A percentile compares a stretch with the other conserved stretches of the same genome.
Conservation (phyloP, 2,329 filamentous ascomycete species). For the Ophiostoma ulmi region DNA sequence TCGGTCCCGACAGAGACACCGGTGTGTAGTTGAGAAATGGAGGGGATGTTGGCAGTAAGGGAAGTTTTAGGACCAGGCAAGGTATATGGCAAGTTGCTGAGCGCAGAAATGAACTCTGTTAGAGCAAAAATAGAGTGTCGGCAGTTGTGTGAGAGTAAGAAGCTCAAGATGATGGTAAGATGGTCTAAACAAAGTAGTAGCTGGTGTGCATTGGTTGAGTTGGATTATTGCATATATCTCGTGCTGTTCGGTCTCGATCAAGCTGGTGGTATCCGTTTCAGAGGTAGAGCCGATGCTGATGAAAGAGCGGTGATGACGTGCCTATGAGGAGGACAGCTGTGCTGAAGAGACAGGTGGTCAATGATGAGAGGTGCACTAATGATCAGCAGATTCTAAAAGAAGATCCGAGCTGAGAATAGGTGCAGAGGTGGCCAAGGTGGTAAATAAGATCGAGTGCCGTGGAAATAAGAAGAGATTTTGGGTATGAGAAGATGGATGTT, state of each 20-base stretch:
- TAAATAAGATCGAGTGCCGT: not conserved
- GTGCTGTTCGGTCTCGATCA: not conserved
- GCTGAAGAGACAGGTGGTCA: not conserved
- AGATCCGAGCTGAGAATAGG: not conserved
- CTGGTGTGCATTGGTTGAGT: not conserved
- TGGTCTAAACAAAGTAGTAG: not conserved
- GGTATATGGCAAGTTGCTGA: not conserved
- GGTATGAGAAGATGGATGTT: not conserved
- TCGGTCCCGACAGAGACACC: not conserved
- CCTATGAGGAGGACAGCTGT: not conserved
- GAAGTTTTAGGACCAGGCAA: not conserved
- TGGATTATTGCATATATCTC: not conserved
- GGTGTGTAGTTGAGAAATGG: not conserved
- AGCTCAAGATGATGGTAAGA: not conserved
- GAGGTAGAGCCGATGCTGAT: not conserved
- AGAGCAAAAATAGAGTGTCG: not conserved
- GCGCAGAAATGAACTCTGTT: not conserved
- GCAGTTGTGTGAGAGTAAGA: not conserved
- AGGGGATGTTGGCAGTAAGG: not conserved
- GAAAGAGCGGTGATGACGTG: not conserved
- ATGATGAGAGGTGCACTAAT: not conserved
- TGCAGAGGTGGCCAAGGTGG: not conserved
- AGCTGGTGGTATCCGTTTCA: not conserved
- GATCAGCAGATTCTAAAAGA: not conserved
- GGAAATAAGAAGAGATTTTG: not conserved